Percentiles rank a stretch among this genome's conserved stretches.
phyloP scores from a whole-genome alignment of 495 filamentous ascomycete genomes.

The Talaromyces ruber region DNA sequence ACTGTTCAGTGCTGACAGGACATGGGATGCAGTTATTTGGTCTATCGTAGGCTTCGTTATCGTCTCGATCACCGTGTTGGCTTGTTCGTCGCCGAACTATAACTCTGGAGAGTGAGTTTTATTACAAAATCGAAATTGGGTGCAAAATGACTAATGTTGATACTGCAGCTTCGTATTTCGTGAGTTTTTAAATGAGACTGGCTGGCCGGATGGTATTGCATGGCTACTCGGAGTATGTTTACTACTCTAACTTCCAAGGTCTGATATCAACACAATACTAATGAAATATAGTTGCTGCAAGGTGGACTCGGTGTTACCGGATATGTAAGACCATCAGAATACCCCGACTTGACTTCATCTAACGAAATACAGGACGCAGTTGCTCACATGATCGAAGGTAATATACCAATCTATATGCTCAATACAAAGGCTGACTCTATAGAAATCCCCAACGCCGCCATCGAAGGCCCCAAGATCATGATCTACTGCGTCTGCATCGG shows the following conservation, averaged over 20 bases:
- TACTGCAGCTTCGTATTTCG: conserved; percentile 46
- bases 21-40: conserved; percentile 45
- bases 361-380: conserved; percentile 38
- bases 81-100: conserved; percentile 53
- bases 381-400: conserved; percentile 41
- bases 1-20: neutral
- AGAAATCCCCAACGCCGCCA: conserved; percentile 63
- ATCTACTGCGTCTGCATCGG: conserved; percentile 63
- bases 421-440: conserved; percentile 22
- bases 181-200: conserved; percentile 51
- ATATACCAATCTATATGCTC: neutral
- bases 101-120: conserved; percentile 48
- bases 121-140: neutral
- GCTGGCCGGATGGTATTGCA: conserved; percentile 56
- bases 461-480: conserved; percentile 65
- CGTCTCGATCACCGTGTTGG: conserved; percentile 58
- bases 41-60: conserved; percentile 58
- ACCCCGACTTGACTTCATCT: neutral
- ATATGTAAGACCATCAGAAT: conserved; percentile 29
- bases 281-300: conserved; percentile 40
- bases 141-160: conserved; percentile 9
- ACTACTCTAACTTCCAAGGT: neutral
- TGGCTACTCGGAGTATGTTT: conserved; percentile 51
- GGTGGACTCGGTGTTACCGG: conserved; percentile 54
- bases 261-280: conserved; percentile 7